Evolutionary conservation across 768 basidiomycete species (phyloP).

Genomic region (Tulasnella sp.): DNA sequence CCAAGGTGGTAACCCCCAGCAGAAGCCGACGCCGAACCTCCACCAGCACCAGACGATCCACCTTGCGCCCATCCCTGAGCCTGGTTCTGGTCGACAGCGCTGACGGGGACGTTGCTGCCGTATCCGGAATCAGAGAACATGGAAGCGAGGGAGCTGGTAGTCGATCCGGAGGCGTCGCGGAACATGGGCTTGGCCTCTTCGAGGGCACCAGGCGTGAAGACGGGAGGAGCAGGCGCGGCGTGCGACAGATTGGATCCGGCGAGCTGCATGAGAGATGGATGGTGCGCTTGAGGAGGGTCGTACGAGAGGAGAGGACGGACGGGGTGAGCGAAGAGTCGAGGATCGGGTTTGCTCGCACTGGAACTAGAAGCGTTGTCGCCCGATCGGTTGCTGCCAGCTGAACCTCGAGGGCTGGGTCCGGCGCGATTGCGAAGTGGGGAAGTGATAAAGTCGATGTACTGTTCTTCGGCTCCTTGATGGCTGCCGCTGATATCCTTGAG

Average conservation of each 20-base stretch:
- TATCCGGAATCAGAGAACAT: neutral
- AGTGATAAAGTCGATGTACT: conserved; percentile 16
- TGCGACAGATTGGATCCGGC: neutral
- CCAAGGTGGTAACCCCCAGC: neutral
- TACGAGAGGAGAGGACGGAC: neutral
- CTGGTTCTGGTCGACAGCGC: neutral
- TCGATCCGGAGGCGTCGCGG: conserved; percentile 22
- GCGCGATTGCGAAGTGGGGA: neutral
- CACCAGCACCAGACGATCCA: neutral
- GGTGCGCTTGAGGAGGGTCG: neutral
- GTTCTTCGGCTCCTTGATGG: neutral
- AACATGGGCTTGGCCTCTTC: conserved; percentile 33
- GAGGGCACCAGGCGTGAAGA: conserved; percentile 92
- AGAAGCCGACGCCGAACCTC: neutral
- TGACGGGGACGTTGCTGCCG: neutral
- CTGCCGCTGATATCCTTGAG: conserved; percentile 18
- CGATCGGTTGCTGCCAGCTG: neutral
- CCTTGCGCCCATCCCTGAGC: neutral
- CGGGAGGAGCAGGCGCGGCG: conserved; percentile 39
- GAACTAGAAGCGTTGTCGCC: neutral
- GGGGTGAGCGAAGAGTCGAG: neutral
- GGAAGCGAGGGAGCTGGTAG: neutral
- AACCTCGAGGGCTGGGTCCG: neutral
- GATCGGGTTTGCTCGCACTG: neutral
- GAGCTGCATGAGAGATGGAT: neutral